phyloP scores from a whole-genome alignment of 805 yeast genomes.

The Spathaspora hagerdaliae region DNA sequence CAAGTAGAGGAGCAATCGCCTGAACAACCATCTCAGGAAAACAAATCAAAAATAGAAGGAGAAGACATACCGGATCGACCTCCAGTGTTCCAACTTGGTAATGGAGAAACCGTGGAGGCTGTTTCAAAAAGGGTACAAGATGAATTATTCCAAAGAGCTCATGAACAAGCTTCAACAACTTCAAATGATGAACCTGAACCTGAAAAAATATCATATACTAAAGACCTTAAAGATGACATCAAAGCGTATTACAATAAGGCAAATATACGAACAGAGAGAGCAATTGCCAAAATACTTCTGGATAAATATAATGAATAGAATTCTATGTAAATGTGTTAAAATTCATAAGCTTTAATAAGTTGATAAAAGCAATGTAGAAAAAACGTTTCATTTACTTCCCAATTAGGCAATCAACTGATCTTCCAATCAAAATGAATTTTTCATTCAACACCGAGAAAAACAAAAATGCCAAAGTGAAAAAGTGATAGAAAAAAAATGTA shows the following conservation, averaged over 20 bases:
- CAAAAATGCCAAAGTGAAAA: background rate
- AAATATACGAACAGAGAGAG: constrained; percentile 21
- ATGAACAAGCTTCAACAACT: constrained; percentile 8
- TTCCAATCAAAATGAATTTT: constrained; percentile 29
- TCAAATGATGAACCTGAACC: background rate
- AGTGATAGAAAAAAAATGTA: background rate
- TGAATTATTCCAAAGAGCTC: constrained; percentile 14
- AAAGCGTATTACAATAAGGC: constrained; percentile 22
- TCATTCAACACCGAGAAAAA: constrained; percentile 14
- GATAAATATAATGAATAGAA: constrained; percentile 14
- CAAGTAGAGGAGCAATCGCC: background rate
- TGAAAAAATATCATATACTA: constrained; percentile 11
- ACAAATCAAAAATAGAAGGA: background rate
- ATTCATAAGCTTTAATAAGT: background rate
- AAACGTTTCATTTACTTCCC: constrained; percentile 12
- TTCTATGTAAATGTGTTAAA: background rate
- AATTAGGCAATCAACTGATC: constrained; percentile 24
- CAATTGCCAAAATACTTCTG: constrained; percentile 22
- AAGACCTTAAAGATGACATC: constrained; percentile 30
- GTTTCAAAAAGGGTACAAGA: constrained; percentile 20
- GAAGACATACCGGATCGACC: background rate
- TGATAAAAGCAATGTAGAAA: background rate
- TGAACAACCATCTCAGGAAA: background rate
- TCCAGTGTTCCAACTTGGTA: background rate
- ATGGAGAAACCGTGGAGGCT: constrained; percentile 24